A percentile compares a stretch with the other conserved stretches of the same genome.
phyloP scores from a whole-genome alignment of 2,329 filamentous ascomycete genomes.

The Aspergillus piperis region DNA sequence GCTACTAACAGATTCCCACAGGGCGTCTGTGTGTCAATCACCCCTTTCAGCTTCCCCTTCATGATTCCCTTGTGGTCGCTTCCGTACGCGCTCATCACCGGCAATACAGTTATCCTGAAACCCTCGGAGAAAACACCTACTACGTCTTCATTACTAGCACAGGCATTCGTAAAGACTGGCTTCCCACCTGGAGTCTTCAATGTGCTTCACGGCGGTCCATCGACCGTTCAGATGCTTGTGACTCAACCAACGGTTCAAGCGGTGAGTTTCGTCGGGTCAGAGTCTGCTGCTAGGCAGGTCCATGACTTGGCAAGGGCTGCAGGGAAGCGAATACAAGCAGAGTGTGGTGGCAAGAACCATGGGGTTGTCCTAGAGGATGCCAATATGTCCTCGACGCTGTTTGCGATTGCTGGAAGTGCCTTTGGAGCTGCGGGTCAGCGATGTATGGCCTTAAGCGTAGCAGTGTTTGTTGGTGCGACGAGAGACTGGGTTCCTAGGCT shows the following conservation, averaged over 20 bases:
- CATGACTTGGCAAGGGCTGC: conserved; percentile 62
- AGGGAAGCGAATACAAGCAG: conserved; percentile 67
- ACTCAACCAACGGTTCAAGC: conserved; percentile 67
- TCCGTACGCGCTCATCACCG: conserved; percentile 62
- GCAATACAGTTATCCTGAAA: conserved; percentile 64
- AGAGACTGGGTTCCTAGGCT: conserved; percentile 64
- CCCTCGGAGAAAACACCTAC: conserved; percentile 65
- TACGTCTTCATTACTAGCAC: conserved; percentile 62
- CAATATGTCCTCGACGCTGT: conserved; percentile 67
- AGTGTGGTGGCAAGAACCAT: conserved; percentile 69
- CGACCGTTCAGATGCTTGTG: conserved; percentile 66
- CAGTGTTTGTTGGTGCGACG: conserved; percentile 64
- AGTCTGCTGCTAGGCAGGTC: conserved; percentile 67
- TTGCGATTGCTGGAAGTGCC: conserved; percentile 65
- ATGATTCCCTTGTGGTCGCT: conserved; percentile 68
- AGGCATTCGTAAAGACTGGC: conserved; percentile 60
- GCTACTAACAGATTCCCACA: conserved; percentile 38
- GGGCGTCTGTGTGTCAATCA: conserved; percentile 60
- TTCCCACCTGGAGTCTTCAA: conserved; percentile 66
- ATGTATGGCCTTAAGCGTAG: conserved; percentile 66
- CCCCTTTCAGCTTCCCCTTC: conserved; percentile 57
- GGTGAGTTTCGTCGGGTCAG: conserved; percentile 65
- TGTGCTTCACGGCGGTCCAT: conserved; percentile 63
- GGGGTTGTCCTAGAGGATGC: conserved; percentile 64
- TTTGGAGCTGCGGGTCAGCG: conserved; percentile 68